phyloP scores from a whole-genome alignment of 768 basidiomycete species.

The Kwoniella europaea region DNA sequence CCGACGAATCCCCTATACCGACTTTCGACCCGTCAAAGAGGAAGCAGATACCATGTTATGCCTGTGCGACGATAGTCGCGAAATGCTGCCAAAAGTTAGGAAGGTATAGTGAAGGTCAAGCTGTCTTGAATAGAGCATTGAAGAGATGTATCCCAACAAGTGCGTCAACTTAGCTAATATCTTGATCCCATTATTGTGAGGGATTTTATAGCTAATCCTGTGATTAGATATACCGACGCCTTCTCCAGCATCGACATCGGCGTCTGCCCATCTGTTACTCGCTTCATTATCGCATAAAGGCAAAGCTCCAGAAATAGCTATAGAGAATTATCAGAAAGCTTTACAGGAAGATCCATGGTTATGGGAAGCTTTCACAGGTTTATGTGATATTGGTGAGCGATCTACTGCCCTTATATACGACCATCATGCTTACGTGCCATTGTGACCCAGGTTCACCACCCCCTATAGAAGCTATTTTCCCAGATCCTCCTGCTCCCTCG shows the following conservation, averaged over 20 bases:
- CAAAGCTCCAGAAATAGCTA: conserved; percentile 40
- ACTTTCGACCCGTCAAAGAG: not conserved
- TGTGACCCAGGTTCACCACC: conserved; percentile 31
- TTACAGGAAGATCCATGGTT: conserved; percentile 52
- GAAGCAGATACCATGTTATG: conserved; percentile 31
- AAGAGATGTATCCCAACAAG: conserved; percentile 27
- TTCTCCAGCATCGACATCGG: conserved; percentile 28
- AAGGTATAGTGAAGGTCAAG: conserved; percentile 42
- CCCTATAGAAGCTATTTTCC: conserved; percentile 35
- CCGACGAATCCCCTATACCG: conserved; percentile 11
- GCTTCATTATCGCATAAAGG: conserved; percentile 41
- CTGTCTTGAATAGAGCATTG: conserved; percentile 41
- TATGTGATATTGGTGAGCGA: conserved; percentile 55
- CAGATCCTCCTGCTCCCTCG: conserved; percentile 35
- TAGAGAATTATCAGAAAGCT: conserved; percentile 43
- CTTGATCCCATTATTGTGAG: not conserved
- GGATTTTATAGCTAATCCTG: not conserved
- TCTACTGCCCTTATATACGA: not conserved
- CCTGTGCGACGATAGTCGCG: conserved; percentile 52
- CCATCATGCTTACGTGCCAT: conserved; percentile 7
- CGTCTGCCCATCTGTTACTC: conserved; percentile 31
- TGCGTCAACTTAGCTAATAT: conserved; percentile 21
- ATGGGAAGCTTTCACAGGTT: conserved; percentile 56
- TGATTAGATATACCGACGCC: conserved; percentile 34
- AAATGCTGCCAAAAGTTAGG: conserved; percentile 47